Percentiles rank a stretch among this genome's conserved stretches.
Evolutionary conservation across 352 stramenopile species (phyloP).

Genomic region (Elongisporangium undulatum): DNA sequence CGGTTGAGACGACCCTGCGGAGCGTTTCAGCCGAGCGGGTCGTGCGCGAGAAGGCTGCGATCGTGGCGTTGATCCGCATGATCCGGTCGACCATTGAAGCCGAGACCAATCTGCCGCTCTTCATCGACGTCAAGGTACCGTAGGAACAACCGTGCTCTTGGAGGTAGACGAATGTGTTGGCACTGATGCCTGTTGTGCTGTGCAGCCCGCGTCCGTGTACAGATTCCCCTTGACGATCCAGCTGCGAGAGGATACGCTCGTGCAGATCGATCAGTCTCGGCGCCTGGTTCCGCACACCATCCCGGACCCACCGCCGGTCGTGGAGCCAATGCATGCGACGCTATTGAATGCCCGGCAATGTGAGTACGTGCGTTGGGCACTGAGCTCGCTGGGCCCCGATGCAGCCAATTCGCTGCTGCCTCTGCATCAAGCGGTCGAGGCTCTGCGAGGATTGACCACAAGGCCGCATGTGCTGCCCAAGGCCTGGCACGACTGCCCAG

Average conservation of each 20-base stretch:
- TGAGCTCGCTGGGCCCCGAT: conserved; percentile 11
- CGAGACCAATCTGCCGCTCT: conserved; percentile 54
- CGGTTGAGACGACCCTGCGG: conserved; percentile 45
- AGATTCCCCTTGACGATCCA: conserved; percentile 55
- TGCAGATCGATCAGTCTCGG: conserved; percentile 23
- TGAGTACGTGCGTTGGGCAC: conserved; percentile 13
- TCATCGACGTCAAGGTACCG: conserved; percentile 62
- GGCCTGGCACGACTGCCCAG: conserved; percentile 30
- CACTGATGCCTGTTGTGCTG: background rate
- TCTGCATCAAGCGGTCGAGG: conserved; percentile 24
- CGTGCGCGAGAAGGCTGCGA: conserved; percentile 36
- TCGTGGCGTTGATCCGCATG: conserved; percentile 40
- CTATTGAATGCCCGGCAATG: conserved; percentile 44
- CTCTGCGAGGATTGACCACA: conserved; percentile 24
- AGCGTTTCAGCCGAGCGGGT: conserved; percentile 33
- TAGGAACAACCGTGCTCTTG: conserved; percentile 12
- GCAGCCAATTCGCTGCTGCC: conserved; percentile 16
- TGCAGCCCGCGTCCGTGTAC: conserved; percentile 42
- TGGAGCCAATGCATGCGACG: conserved; percentile 41
- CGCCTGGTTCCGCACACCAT: conserved; percentile 29
- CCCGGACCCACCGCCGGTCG: conserved; percentile 25
- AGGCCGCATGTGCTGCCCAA: conserved; percentile 32
- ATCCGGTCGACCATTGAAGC: conserved; percentile 49
- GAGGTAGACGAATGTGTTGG: background rate
- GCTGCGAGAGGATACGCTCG: conserved; percentile 49